Conservation (phyloP, 805 yeast species). For the Brettanomyces custersianus region DNA sequence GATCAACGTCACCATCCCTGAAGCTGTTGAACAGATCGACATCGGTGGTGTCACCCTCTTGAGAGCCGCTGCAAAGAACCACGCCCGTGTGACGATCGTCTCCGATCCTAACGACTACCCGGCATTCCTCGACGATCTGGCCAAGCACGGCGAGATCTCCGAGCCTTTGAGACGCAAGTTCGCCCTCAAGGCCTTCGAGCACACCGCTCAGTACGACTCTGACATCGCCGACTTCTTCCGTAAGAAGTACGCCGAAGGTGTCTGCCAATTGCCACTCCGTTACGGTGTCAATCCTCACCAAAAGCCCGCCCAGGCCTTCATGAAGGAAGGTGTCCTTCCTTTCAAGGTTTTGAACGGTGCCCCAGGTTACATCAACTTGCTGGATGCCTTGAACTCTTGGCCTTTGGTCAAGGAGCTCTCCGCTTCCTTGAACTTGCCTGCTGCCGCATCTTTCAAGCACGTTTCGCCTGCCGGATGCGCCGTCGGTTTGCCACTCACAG, state of each 20-base stretch:
- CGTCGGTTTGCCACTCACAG: slow-evolving; percentile 88
- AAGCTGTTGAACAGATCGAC: slow-evolving; percentile 97
- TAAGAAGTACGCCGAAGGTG: slow-evolving; percentile 88
- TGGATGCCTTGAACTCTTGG: slow-evolving; percentile 98
- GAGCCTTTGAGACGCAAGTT: slow-evolving; percentile 66
- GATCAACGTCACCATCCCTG: slow-evolving; percentile 89
- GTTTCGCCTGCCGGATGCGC: slow-evolving; percentile 99
- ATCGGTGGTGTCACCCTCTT: slow-evolving; percentile 96
- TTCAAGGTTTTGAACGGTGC: slow-evolving; percentile 90
- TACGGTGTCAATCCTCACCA: slow-evolving; percentile 99
- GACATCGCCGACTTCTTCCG: slow-evolving; percentile 96
- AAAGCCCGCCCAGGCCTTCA: slow-evolving; percentile 97
- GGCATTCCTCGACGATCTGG: slow-evolving; percentile 73
- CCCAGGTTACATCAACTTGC: slow-evolving; percentile 94
- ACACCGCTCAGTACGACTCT: slow-evolving; percentile 95
- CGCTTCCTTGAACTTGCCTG: slow-evolving; percentile 90
- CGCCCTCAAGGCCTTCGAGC: slow-evolving; percentile 96
- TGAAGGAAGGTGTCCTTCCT: slow-evolving; percentile 79
- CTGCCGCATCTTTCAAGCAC: slow-evolving; percentile 98
- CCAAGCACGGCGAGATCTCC: slow-evolving; percentile 55
- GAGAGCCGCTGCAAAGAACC: slow-evolving; percentile 99
- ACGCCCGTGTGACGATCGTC: slow-evolving; percentile 88
- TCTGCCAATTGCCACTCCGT: slow-evolving; percentile 85
- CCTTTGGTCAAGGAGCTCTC: slow-evolving; percentile 95
- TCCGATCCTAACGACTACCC: slow-evolving; percentile 95